Evolutionary conservation across 2,329 filamentous ascomycete genomes (phyloP), one percentile per base, ranked within the genome.

Genomic region (Penicillium vulpinum): DNA sequence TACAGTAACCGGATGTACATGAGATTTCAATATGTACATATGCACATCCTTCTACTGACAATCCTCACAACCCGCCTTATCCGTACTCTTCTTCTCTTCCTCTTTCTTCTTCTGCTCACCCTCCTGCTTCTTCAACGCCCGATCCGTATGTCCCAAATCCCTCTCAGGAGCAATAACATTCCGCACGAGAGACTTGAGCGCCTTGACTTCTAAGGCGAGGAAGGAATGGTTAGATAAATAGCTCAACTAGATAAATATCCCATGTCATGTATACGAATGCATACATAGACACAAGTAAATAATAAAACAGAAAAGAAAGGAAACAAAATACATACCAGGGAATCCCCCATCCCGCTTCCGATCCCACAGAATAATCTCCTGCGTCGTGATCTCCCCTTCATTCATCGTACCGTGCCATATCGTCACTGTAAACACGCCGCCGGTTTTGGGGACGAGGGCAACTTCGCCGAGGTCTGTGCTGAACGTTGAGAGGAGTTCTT

Each of bases 401-500:
- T 33, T 22, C 10, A 67, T 52, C 35, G 57, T 60, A 6, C 57
- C 58, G 67, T 69, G 71, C 62, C 71, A 71, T 54, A 96, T 83
- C 57, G 87, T 83, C 13, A 97, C 87, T 22, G 85, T 81, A 70
- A 97, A 99, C 2, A 89, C 80, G 0, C 94, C 93, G 18, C 93
- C 92, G 0, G 91, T 95, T 15, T 86, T 82, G 0, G 94, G 94
- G 62, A 95, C 85, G 8, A 99, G 83, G 16, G 93, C 87, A 10
- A 97, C 88, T 74, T 97, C 93, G 59, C 92, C 92, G 2, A 97
- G 83, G 43, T 85, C 81, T 2, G 87, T 90, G 53, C 85, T 85
- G 78, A 99, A 99, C 0, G 93, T 99, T 1, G 91, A 96, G 36
- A 99, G 86, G 43, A 99, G 86, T 75, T 97, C 94, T 81, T 97